Conservation (phyloP, 768 basidiomycete species). For the Boletus sp. region DNA sequence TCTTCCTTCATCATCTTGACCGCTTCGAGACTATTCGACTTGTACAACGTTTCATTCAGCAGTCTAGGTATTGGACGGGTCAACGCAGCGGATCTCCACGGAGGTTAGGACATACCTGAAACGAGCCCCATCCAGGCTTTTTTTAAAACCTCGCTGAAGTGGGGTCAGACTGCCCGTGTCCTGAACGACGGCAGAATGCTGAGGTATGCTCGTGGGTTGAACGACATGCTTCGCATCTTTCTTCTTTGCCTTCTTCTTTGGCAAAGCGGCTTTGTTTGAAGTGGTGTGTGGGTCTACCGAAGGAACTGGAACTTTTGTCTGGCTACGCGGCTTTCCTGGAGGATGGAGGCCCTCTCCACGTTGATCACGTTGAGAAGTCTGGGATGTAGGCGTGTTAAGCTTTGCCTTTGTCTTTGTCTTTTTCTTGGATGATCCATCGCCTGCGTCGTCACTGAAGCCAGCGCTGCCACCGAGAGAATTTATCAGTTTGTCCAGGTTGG, state of each 20-base stretch:
- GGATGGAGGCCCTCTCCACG: not conserved
- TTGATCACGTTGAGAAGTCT: constrained; percentile 8
- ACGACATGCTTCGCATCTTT: constrained; percentile 19
- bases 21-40: constrained; percentile 73
- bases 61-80: constrained; percentile 45
- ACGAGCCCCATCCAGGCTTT: constrained; percentile 80
- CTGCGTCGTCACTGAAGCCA: constrained; percentile 35
- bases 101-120: constrained; percentile 56
- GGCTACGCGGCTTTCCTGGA: not conserved
- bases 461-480: constrained; percentile 40
- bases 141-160: constrained; percentile 76
- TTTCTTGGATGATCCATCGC: constrained; percentile 18
- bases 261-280: not conserved
- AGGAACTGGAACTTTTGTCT: constrained; percentile 10
- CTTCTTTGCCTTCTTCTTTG: constrained; percentile 19
- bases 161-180: constrained; percentile 49
- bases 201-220: constrained; percentile 21
- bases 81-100: not conserved
- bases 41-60: constrained; percentile 93
- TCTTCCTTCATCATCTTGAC: constrained; percentile 82
- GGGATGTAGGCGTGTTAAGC: not conserved
- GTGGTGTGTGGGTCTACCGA: constrained; percentile 9
- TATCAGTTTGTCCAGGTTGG: constrained; percentile 63
- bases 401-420: constrained; percentile 13
- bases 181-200: constrained; percentile 11